Evolutionary conservation across 2,329 filamentous ascomycete genomes (phyloP), one percentile per base, ranked within the genome.

Genomic region (Apiospora aurea): DNA sequence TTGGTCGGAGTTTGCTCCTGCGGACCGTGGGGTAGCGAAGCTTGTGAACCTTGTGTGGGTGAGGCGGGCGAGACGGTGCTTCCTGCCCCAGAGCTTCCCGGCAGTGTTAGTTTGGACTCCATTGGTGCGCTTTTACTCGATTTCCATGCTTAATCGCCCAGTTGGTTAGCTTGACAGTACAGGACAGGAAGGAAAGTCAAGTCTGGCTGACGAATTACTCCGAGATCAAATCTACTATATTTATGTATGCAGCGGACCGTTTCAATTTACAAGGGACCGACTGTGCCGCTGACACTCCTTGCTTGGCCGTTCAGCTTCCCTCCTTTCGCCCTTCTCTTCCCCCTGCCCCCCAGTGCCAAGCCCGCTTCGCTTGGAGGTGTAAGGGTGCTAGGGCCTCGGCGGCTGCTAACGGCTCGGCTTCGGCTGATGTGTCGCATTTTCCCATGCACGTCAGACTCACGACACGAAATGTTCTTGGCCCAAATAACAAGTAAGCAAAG

Each of bases 1-100:
- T 4, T 64, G 57, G 57, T 13, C 57, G 34, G 57, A 41, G 57
- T 11, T 41, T 29, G 57, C 57, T 57, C 53, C 57, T 64, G 57
- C 57, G 34, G 6, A 34, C 21, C 57, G 29, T 64, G 53, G 53
- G 53, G 53, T 57, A 57, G 8, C 6, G 8, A 38, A 5, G 5
- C 34, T 38, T 8, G 34, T 38, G 34, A 57, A 57, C 26, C 34
- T 34, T 57, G 53, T 34, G 53, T 26, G 53, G 26, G 53, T 6
- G 53, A 18, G 26, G 3, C 53, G 26, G 53, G 53, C 26, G 53
- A 34, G 26, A 18, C 53, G 16, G 3, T 18, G 6, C 53, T n/a
- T 5, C 38, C 57, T 2, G 57, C 57, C 29, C 18, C 57, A 41
- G 57, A 41, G 29, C 21, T 10, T 64, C 57, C 16, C 8, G 29